These are phyloP conservation scores for Exophiala sideris DNA, from an alignment of 2,329 filamentous ascomycete species.

Conservation along the genomic window DNA sequence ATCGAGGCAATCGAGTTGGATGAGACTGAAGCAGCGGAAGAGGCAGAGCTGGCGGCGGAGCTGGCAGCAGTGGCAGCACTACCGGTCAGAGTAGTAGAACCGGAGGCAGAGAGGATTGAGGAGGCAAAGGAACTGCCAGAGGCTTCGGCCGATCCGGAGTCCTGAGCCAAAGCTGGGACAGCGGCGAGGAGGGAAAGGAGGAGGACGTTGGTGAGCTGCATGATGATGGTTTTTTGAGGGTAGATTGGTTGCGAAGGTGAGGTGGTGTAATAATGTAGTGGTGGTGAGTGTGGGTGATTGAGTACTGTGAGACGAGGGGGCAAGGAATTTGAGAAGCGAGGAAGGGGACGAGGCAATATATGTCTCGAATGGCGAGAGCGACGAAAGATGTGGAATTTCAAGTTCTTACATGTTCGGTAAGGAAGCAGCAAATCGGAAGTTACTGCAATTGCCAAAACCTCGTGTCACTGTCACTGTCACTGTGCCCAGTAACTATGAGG, in stretches of 20 bases:
- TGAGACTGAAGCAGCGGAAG: background rate
- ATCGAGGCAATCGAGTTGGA: conserved; percentile 6
- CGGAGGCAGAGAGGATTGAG: background rate
- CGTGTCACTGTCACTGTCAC: too few species aligned
- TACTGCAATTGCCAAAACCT: too few species aligned
- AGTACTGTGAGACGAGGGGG: background rate
- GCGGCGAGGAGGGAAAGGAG: conserved; percentile 13
- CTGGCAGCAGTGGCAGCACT: background rate
- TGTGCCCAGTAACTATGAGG: too few species aligned
- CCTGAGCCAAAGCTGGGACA: conserved; percentile 15
- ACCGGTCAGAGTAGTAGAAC: background rate
- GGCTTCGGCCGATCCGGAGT: background rate
- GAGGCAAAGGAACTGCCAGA: background rate
- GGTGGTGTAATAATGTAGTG: background rate
- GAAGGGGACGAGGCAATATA: background rate
- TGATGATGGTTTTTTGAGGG: conserved; percentile 1
- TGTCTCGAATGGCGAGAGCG: background rate
- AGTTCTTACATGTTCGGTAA: background rate
- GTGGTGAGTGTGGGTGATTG: background rate
- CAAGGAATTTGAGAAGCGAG: background rate
- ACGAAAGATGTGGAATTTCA: background rate
- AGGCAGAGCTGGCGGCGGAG: background rate
- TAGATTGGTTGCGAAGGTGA: background rate
- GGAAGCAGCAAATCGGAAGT: too few species aligned
- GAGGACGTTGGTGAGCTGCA: conserved; percentile 19